Evolutionary conservation across 2,329 filamentous ascomycete genomes (phyloP), one percentile per base, ranked within the genome.

Genomic region (Hypoxylon sp.): DNA sequence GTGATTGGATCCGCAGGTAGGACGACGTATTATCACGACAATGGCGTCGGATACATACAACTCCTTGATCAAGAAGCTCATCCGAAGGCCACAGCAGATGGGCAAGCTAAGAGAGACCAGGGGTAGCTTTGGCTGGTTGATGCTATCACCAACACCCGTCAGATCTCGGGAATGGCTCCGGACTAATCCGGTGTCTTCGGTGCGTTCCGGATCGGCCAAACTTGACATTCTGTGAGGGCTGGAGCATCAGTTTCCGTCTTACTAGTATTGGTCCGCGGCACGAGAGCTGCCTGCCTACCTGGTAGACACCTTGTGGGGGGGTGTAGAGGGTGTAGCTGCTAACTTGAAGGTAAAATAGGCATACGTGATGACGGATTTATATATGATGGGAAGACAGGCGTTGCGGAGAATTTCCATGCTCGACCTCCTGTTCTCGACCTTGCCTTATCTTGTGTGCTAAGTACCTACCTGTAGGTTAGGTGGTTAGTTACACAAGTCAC

Each of bases 201-300:
- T 55, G 56, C 42, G 33, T 63, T 48, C 56, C 56, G 56, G 60
- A 63, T 60, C 46, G 49, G 60, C 48, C 46, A 51, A 52, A 4
- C 17, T 20, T 29, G 41, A 27, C 37, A 41, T 60, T 38, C 48
- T 11, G 49, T 5, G 13, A 58, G 51, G 55, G 59, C 59, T 62
- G 55, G 52, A 46, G 21, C 43, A 37, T 24, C 48, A 26, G 38
- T 26, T 21, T 29, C 46, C 46, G 40, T 29, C 40, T 24, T 31
- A 31, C n/a, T n/a, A 35, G 48, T 17, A 35, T 29, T 53, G 48
- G 9, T 18, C 45, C 43, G 49, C 17, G 38, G 20, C 43, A 35
- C 26, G 21, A 50, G 45, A n/a, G 18, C 15, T 27, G 46, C n/a
- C n/a, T n/a, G n/a, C n/a, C n/a, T n/a, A n/a, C n/a, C n/a, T n/a